Conservation (phyloP, 148 eudicot species). For the Hydrangea macrophylla region DNA sequence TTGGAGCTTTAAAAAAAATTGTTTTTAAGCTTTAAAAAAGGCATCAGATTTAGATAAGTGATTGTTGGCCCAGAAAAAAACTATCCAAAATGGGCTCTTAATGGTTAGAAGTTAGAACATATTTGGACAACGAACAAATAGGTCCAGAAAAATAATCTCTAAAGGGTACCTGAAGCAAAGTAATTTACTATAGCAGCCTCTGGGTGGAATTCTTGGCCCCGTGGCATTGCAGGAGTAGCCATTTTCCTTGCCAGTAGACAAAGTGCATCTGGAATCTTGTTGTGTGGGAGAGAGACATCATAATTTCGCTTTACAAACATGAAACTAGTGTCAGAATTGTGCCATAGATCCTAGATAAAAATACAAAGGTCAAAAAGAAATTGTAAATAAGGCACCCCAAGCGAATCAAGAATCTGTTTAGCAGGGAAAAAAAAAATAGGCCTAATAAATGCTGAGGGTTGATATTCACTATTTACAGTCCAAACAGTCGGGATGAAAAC, state of each 20-base stretch:
- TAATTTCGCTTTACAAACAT: constrained; percentile 64
- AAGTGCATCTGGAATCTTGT: constrained; percentile 73
- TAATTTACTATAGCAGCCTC: constrained; percentile 96
- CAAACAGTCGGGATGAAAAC: not conserved
- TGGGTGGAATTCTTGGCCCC: constrained; percentile 69
- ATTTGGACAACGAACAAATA: not conserved
- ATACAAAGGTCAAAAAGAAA: too few relatives aligned
- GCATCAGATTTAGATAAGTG: too few relatives aligned
- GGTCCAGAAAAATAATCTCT: not conserved
- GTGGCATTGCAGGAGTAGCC: constrained; percentile 83
- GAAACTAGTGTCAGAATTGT: not conserved
- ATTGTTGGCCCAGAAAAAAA: too few relatives aligned
- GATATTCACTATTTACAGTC: not conserved
- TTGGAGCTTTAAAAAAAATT: too few relatives aligned
- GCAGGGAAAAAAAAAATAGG: too few relatives aligned
- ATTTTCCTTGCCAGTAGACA: constrained; percentile 59
- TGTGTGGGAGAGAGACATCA: constrained; percentile 70
- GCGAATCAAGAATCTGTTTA: not conserved
- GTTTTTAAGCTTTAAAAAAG: too few relatives aligned
- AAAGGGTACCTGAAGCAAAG: constrained; percentile 60
- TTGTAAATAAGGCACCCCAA: not conserved
- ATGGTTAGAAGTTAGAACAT: not conserved
- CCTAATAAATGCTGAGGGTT: not conserved
- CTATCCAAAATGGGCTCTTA: too few relatives aligned
- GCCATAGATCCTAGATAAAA: too few relatives aligned